Base-by-base conservation (phyloP, 345 rosid genomes). In the Syzygium jambos region DNA sequence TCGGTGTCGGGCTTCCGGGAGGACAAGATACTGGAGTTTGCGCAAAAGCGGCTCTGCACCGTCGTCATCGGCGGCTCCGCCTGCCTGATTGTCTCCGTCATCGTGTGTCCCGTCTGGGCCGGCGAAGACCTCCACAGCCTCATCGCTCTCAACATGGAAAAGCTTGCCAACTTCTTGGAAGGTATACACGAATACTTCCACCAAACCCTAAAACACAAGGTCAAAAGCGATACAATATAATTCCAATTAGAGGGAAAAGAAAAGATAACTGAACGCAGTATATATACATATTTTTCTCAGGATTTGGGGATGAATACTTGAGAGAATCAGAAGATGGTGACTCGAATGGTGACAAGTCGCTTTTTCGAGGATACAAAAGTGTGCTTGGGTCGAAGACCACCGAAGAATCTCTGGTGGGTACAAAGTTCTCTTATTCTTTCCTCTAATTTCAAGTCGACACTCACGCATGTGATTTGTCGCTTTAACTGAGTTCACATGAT, bases 391-490 rank as follows among this genome's bases (percentile, higher is more conserved):
- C 98, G 56, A 93, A 96, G 90, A 92, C 78, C 78, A 88, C 49
- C 10, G 98, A 96, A 88, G 99, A 96, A 86, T 89, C 95, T 77
- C 88, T 97, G 96, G 99, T 96, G 87, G 25, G 97, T 84, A 61
- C 12, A 53, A 53, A 63, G 49, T 34, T 22, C 9, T n/a, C 80
- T 34, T 30, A 14, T 19, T 19, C 11, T 23, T n/a, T 16, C n/a
- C 55, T 43, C 11, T 53, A 53, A 16, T 85, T 25, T 55, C 6
- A 25, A 38, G 80, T 34, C 2, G 7, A 34, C 46, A 17, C 7
- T 68, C 46, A 3, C 11, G 22, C 78, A 65, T 30, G 41, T 30
- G 43, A 30, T 7, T 30, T 30, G 41, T 65, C 78, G 25, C 21
- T 57, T 57, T 29, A n/a, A 41, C 38, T 27, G 13, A 21, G 21